These are phyloP conservation scores for Neurospora hispaniola DNA, from an alignment of 495 filamentous ascomycete species.

Conservation along the genomic window DNA sequence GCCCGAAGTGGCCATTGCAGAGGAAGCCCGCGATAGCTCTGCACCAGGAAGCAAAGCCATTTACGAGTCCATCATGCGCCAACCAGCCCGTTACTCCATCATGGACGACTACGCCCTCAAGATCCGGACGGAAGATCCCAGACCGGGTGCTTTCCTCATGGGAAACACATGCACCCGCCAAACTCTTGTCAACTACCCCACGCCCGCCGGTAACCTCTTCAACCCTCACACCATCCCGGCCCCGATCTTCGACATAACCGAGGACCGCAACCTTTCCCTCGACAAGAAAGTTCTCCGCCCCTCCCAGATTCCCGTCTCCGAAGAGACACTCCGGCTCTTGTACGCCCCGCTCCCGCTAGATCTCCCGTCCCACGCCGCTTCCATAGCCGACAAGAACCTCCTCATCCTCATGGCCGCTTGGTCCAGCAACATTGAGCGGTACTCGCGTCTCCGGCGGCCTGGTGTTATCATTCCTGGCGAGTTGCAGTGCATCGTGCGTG, in stretches of 20 bases:
- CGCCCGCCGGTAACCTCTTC: neutral
- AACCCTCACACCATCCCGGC: neutral
- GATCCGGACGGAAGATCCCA: neutral
- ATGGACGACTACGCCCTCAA: conserved; percentile 3
- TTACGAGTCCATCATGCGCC: neutral
- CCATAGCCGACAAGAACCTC: conserved; percentile 7
- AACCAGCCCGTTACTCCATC: neutral
- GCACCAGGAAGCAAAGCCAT: neutral
- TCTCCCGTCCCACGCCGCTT: conserved; percentile 5
- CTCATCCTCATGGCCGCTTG: conserved; percentile 13
- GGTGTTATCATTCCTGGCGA: neutral
- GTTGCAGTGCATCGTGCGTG: conserved; percentile 5
- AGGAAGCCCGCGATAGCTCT: conserved; percentile 10
- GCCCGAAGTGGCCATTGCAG: conserved; percentile 12
- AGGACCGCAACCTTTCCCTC: neutral
- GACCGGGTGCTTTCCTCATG: neutral
- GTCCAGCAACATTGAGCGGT: conserved; percentile 11
- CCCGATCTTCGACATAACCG: neutral
- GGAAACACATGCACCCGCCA: neutral
- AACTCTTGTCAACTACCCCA: neutral
- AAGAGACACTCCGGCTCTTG: conserved; percentile 2
- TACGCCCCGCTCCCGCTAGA: conserved; percentile 5
- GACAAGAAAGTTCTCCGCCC: neutral
- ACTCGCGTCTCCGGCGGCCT: conserved; percentile 10
- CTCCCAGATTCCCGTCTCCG: neutral